Evolutionary conservation across 768 basidiomycete genomes (phyloP), one percentile per base, ranked within the genome.

Genomic region (Hydnum rufescens): DNA sequence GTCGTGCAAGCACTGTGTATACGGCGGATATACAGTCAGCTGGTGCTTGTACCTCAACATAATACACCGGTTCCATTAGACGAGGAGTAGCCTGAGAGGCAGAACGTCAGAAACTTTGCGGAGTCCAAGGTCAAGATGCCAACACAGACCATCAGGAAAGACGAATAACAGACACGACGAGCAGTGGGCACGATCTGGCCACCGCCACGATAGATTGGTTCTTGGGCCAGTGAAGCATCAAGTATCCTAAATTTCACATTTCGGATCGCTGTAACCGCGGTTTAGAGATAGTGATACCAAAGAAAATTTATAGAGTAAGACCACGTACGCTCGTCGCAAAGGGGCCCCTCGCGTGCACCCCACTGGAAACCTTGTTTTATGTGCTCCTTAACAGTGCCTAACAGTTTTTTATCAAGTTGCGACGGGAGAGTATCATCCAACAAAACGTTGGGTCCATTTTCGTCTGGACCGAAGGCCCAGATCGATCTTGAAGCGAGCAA

Each of bases 321-420:
- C 44, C 26, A 47, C 93, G 75, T 60, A 96, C 93, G 95, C 67
- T 99, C 95, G 62, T 99, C 95, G 62, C 95, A 97, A 36, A 99
- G 63, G 34, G 95, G 95, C 4, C 95, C 95, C 70, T 99, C 95
- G 49, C 95, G 76, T 47, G 93, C 81, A 49, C 89, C 95, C 95
- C 95, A 97, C 62, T 95, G 95, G 79, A 99, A 99, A 32, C 95
- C 95, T 67, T 99, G 95, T 68, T 89, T 96, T 61, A 99, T 81
- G 57, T 89, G 82, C 58, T 97, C 93, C 67, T 79, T 92, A 52
- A 96, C 87, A 4, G 82, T 80, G 32, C 74, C 77, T 50, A 99
- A 68, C 51, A 90, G 60, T 64, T 92, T 96, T 67, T 95, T 95
- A 68, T 99, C 93, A 42, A 95, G 77, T 70, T 93, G 87, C 4